Evolutionary conservation across 768 basidiomycete genomes (phyloP).

Genomic region (Tubosaeta sp.): DNA sequence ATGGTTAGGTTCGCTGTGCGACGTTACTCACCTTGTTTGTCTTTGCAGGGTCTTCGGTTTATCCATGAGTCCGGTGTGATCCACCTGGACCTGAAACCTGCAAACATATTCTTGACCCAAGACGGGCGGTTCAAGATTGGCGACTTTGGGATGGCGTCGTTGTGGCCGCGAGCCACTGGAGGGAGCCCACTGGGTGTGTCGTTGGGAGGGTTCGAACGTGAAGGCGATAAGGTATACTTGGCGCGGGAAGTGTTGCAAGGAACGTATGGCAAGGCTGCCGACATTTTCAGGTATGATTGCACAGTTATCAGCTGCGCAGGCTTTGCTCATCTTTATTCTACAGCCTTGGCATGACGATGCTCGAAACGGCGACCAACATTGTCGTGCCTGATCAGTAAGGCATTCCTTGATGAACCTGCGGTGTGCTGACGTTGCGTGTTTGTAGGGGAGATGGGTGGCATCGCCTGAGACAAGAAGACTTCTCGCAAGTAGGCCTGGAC

Average conservation of each 20-base stretch:
- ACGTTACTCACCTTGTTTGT: conserved; percentile 25
- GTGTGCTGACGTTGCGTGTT: conserved; percentile 18
- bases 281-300: conserved; percentile 85
- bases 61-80: conserved; percentile 87
- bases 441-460: conserved; percentile 92
- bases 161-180: conserved; percentile 66
- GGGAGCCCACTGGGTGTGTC: conserved; percentile 34
- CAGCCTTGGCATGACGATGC: conserved; percentile 92
- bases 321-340: conserved; percentile 16
- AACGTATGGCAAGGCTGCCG: conserved; percentile 87
- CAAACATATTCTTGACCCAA: conserved; percentile 88
- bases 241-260: conserved; percentile 95
- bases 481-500: conserved; percentile 74
- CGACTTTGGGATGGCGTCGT: conserved; percentile 97
- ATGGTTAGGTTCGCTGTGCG: conserved; percentile 20
- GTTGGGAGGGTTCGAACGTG: conserved; percentile 73
- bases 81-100: conserved; percentile 96
- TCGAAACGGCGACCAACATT: conserved; percentile 94
- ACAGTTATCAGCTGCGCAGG: neutral
- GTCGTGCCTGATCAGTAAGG: conserved; percentile 93
- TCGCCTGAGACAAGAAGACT: conserved; percentile 85
- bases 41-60: conserved; percentile 71
- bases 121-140: conserved; percentile 93
- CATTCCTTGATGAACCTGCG: conserved; percentile 1
- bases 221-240: conserved; percentile 96